A percentile compares a stretch with the other conserved stretches of the same genome.
Conservation (phyloP, 106 monocot species). For the Alisma plantagoaquatica region DNA sequence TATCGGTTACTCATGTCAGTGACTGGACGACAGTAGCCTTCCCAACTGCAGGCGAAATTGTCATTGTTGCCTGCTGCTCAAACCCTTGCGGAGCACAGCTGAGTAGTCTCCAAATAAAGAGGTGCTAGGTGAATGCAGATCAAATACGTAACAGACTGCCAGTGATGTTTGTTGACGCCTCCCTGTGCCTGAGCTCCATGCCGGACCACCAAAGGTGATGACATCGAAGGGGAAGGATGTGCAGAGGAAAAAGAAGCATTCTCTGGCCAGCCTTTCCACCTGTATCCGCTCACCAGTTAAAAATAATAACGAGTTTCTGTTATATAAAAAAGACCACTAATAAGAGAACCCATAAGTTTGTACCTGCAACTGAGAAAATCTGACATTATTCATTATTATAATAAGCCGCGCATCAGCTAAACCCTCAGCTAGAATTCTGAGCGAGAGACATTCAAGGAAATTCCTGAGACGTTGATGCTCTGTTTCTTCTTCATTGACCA, state of each 20-base stretch:
- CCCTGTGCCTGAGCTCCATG: not conserved
- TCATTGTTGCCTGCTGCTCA: slow-evolving; percentile 9
- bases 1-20: too few species aligned
- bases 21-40: too few species aligned
- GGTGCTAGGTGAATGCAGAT: slow-evolving; percentile 32
- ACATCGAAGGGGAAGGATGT: slow-evolving; percentile 53
- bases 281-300: too few species aligned
- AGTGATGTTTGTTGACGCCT: slow-evolving; percentile 37
- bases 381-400: slow-evolving; percentile 61
- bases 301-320: too few species aligned
- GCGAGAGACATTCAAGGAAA: slow-evolving; percentile 37
- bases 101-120: slow-evolving; percentile 24
- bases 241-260: slow-evolving; percentile 52
- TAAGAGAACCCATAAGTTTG: too few species aligned
- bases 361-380: slow-evolving; percentile 59
- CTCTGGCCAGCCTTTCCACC: slow-evolving; percentile 71
- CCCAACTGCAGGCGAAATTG: not conserved
- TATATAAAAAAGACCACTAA: too few species aligned
- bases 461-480: slow-evolving; percentile 17
- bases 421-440: slow-evolving; percentile 38
- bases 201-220: slow-evolving; percentile 29
- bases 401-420: slow-evolving; percentile 29
- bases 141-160: slow-evolving; percentile 53
- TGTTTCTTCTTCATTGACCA: slow-evolving; percentile 12
- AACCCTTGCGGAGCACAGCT: slow-evolving; percentile 12